These are phyloP conservation scores for Fomitopsis palustris DNA, from an alignment of 1,284 basidiomycete genomes.

Conservation along the genomic window DNA sequence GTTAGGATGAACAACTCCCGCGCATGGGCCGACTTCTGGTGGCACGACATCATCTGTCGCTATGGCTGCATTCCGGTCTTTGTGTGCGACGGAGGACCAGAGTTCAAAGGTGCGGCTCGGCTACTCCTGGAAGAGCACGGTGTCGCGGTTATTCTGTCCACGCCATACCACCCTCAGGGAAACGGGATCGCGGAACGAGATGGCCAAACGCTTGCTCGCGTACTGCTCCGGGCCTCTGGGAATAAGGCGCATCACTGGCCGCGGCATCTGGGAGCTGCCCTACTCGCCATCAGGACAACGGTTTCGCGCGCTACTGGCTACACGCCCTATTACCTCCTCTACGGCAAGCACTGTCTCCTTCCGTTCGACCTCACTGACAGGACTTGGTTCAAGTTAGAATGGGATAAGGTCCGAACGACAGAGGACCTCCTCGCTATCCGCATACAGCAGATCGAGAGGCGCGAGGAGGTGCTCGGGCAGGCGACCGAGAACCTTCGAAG, in stretches of 20 bases:
- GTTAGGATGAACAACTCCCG: constrained; percentile 12
- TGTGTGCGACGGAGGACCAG: constrained; percentile 26
- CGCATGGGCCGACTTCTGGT: constrained; percentile 28
- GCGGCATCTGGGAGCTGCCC: constrained; percentile 9
- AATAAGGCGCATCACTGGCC: constrained; percentile 21
- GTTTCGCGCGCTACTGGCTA: constrained; percentile 25
- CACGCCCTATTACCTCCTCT: constrained; percentile 32
- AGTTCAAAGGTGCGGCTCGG: constrained; percentile 26
- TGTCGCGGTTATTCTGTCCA: constrained; percentile 22
- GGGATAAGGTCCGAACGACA: constrained; percentile 18
- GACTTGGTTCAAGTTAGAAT: constrained; percentile 30
- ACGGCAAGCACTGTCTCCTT: constrained; percentile 29
- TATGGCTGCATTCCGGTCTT: constrained; percentile 24
- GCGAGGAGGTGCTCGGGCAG: constrained; percentile 10
- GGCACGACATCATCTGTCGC: constrained; percentile 26
- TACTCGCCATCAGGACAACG: constrained; percentile 23
- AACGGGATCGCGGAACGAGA: constrained; percentile 29
- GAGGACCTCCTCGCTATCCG: constrained; percentile 24
- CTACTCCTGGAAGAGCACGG: constrained; percentile 21
- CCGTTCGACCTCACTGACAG: constrained; percentile 29
- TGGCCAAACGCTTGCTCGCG: constrained; percentile 22
- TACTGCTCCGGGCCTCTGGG: constrained; percentile 21
- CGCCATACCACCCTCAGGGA: constrained; percentile 31
- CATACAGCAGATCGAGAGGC: constrained; percentile 18
- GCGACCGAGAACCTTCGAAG: constrained; percentile 13